phyloP scores from a whole-genome alignment of 1,284 basidiomycete genomes.

The Tylopilus sp. region DNA sequence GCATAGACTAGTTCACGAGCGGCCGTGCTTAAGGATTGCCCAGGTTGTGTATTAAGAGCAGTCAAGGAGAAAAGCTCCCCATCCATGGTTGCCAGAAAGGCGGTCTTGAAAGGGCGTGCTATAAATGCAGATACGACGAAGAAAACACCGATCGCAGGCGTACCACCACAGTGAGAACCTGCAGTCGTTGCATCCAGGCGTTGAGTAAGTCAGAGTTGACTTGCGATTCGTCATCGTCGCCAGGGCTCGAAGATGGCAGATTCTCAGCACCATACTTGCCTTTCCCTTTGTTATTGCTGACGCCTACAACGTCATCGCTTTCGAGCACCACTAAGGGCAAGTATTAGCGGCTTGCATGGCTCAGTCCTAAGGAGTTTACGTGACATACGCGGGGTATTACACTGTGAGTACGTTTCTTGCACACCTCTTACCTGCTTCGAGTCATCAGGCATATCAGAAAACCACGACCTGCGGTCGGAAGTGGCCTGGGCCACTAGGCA shows the following conservation, averaged over 20 bases:
- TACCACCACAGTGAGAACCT: conserved; percentile 31
- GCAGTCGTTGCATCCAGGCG: conserved; percentile 27
- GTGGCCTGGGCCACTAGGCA: not conserved
- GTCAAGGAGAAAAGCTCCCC: conserved; percentile 31
- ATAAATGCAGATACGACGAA: not conserved
- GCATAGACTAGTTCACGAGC: conserved; percentile 28
- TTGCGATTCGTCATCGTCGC: conserved; percentile 9
- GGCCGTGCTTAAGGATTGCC: conserved; percentile 1
- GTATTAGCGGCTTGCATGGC: conserved; percentile 1
- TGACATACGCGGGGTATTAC: conserved; percentile 17
- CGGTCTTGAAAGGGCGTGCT: conserved; percentile 21
- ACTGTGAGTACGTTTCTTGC: conserved; percentile 3
- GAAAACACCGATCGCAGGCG: conserved; percentile 6
- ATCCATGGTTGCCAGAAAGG: conserved; percentile 30
- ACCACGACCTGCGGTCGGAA: not conserved
- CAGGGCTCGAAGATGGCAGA: not conserved
- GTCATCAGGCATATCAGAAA: conserved; percentile 1
- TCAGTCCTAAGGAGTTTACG: not conserved
- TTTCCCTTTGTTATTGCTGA: conserved; percentile 4
- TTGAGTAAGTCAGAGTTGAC: conserved; percentile 19
- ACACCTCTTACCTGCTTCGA: not conserved
- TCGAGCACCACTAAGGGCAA: conserved; percentile 2
- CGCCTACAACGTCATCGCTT: conserved; percentile 1
- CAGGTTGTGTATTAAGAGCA: conserved; percentile 20
- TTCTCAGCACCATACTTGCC: conserved; percentile 1